A percentile compares a stretch with the other conserved stretches of the same genome.
Evolutionary conservation across 352 stramenopile species (phyloP).

Genomic region (Peronosclerospora sorghi): DNA sequence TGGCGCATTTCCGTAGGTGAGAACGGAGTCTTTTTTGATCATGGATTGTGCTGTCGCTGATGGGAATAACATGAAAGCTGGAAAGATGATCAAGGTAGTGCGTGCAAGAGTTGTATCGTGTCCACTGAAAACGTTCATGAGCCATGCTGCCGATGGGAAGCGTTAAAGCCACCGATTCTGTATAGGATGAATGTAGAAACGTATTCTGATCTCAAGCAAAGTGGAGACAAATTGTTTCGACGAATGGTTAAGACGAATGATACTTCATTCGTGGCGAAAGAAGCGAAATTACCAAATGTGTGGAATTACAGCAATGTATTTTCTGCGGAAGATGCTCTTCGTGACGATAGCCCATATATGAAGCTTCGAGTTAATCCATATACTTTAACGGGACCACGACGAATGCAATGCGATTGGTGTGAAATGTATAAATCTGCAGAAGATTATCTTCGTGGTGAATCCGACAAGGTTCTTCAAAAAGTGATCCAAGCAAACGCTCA

Average conservation of each 20-base stretch:
- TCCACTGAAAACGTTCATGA: not conserved
- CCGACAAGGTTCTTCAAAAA: conserved; percentile 8
- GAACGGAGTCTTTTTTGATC: not conserved
- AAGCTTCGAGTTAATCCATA: not conserved
- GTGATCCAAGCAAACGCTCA: conserved; percentile 10
- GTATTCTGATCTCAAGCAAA: conserved; percentile 5
- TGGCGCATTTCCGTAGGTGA: not conserved
- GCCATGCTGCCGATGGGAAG: not conserved
- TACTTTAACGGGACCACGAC: not conserved
- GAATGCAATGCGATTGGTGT: conserved; percentile 13
- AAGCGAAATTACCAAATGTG: not conserved
- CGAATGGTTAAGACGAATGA: not conserved
- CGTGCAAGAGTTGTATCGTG: not conserved
- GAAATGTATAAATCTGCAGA: conserved; percentile 2
- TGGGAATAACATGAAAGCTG: not conserved
- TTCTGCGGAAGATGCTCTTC: not conserved
- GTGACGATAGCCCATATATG: not conserved
- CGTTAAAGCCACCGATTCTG: conserved; percentile 1
- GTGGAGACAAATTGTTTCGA: conserved; percentile 3
- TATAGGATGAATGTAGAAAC: not conserved
- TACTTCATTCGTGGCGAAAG: not conserved
- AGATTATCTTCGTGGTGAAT: conserved; percentile 11
- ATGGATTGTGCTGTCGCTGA: not conserved
- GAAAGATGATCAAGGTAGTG: not conserved
- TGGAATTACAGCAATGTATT: conserved; percentile 1